Evolutionary conservation across 129 eudicot species (phyloP).

Genomic region (Artemisia annua): DNA sequence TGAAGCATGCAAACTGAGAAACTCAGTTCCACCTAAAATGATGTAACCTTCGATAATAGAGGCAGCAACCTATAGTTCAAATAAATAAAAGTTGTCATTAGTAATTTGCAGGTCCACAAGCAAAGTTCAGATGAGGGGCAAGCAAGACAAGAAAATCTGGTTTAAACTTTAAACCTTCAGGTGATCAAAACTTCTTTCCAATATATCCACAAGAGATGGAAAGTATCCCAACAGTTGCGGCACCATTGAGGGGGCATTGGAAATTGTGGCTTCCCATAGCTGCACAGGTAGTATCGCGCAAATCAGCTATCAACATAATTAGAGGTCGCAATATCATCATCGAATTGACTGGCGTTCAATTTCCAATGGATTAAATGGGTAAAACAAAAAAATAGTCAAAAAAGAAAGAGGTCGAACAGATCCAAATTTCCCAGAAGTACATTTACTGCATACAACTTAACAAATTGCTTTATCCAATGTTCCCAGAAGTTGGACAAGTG

Average conservation of each 20-base stretch:
- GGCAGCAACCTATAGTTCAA: slow-evolving; percentile 68
- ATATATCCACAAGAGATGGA: slow-evolving; percentile 79
- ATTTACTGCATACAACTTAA: too few relatives aligned
- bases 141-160: not conserved
- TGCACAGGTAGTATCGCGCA: slow-evolving; percentile 39
- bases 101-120: not conserved
- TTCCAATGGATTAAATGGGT: too few relatives aligned
- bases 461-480: too few relatives aligned
- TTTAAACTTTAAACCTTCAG: slow-evolving; percentile 64
- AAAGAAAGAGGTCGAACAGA: too few relatives aligned
- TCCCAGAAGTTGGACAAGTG: too few relatives aligned
- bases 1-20: slow-evolving; percentile 76
- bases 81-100: not conserved
- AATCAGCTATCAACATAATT: slow-evolving; percentile 3
- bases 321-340: not conserved
- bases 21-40: slow-evolving; percentile 79
- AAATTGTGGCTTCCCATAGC: slow-evolving; percentile 94
- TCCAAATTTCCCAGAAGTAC: too few relatives aligned
- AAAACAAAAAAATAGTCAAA: too few relatives aligned
- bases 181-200: slow-evolving; percentile 88
- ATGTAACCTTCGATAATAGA: slow-evolving; percentile 77
- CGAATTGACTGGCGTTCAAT: too few relatives aligned
- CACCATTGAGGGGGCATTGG: slow-evolving; percentile 79
- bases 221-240: slow-evolving; percentile 71
- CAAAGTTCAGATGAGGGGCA: not conserved